These are phyloP conservation scores for Silene uniflora DNA, from an alignment of 148 eudicot species.

Conservation along the genomic window DNA sequence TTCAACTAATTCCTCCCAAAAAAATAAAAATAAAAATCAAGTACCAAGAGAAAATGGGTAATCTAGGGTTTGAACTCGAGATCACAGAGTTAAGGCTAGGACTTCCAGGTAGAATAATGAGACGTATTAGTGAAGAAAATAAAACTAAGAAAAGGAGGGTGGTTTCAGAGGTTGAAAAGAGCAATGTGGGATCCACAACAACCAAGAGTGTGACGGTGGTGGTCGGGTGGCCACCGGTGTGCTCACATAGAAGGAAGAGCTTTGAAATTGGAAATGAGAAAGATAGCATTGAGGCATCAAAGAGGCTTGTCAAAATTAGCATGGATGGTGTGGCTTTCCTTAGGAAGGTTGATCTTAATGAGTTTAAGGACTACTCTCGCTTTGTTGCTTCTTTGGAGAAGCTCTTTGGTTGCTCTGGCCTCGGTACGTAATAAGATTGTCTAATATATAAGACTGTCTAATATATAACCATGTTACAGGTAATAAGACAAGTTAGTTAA, in stretches of 20 bases:
- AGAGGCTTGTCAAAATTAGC: conserved; percentile 71
- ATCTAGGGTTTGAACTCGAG: conserved; percentile 51
- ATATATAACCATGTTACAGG: too few species aligned
- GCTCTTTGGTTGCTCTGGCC: conserved; percentile 55
- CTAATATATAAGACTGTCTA: too few species aligned
- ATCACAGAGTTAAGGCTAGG: conserved; percentile 83
- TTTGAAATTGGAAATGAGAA: conserved; percentile 37
- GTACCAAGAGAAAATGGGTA: not conserved
- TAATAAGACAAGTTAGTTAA: too few species aligned
- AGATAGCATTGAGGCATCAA: conserved; percentile 30
- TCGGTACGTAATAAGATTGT: too few species aligned
- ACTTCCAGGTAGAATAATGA: conserved; percentile 41
- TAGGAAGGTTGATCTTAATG: conserved; percentile 61
- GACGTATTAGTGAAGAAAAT: not conserved
- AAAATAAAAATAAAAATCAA: not conserved
- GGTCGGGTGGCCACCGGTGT: conserved; percentile 94
- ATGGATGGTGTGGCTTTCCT: conserved; percentile 89
- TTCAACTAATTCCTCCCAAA: not conserved
- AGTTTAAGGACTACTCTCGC: conserved; percentile 38
- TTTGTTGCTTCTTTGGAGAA: conserved; percentile 51
- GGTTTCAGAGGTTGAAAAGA: conserved; percentile 35
- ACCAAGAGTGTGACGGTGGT: conserved; percentile 38
- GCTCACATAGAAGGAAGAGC: conserved; percentile 57
- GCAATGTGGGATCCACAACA: not conserved
- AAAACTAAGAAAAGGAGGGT: conserved; percentile 61